Conservation (phyloP, 169 alveolate species). For the Plasmodium inui region DNA sequence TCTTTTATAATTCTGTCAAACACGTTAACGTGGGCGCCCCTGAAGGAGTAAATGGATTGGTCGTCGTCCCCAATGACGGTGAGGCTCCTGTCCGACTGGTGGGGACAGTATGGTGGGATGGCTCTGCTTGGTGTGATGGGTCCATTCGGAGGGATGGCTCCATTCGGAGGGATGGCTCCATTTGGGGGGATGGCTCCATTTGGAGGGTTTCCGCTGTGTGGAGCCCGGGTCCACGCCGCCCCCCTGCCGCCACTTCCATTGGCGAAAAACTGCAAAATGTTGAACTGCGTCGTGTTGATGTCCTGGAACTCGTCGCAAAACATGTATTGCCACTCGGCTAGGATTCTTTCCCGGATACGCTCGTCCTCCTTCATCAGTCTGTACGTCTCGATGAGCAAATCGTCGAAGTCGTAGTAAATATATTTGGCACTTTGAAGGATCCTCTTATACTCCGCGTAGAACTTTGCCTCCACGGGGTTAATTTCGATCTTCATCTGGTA, state of each 20-base stretch:
- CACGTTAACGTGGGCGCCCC: constrained; percentile 84
- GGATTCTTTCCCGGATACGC: constrained; percentile 60
- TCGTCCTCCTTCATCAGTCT: constrained; percentile 70
- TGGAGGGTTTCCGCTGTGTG: not conserved
- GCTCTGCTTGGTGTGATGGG: no score
- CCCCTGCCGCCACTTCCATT: not conserved
- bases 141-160: not conserved
- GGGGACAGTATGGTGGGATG: not conserved
- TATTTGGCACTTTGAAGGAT: constrained; percentile 54
- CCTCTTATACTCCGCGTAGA: constrained; percentile 64
- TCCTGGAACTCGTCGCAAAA: constrained; percentile 89
- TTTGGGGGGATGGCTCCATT: not conserved
- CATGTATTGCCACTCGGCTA: constrained; percentile 77
- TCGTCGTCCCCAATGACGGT: constrained; percentile 89
- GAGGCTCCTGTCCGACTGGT: constrained; percentile 41
- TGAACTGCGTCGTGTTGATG: constrained; percentile 82
- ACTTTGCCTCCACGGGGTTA: constrained; percentile 34
- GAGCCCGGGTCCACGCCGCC: not conserved
- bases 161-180: no score
- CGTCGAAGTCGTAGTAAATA: constrained; percentile 80
- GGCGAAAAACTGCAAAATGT: constrained; percentile 74
- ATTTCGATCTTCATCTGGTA: constrained; percentile 28
- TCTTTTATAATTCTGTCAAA: constrained; percentile 73
- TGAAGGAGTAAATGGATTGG: constrained; percentile 86
- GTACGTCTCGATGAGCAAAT: constrained; percentile 73